Evolutionary conservation across 345 rosid genomes (phyloP).

Genomic region (Carallia pectinifolia): DNA sequence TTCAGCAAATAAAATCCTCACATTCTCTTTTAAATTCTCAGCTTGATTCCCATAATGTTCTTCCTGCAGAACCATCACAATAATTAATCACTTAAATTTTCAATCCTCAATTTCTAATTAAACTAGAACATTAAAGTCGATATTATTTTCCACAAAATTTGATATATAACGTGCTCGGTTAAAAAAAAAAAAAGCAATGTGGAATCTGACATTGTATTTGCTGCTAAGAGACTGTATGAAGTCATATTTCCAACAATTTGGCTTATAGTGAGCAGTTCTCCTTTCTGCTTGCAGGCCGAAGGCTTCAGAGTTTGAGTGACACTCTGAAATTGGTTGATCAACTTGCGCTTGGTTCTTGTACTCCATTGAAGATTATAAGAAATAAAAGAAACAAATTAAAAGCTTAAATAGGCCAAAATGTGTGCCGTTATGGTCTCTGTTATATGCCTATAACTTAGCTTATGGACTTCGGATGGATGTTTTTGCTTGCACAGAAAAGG

Average conservation of each 20-base stretch:
- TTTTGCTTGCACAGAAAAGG: not conserved
- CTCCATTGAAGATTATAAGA: not conserved
- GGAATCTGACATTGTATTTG: conserved; percentile 32
- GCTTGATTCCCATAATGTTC: conserved; percentile 15
- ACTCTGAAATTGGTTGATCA: not conserved
- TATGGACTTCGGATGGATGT: not conserved
- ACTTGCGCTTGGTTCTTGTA: not conserved
- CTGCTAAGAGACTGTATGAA: conserved; percentile 37
- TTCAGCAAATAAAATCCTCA: conserved; percentile 26
- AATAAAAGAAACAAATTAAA: too few relatives aligned
- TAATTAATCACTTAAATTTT: not conserved
- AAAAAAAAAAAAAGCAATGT: not conserved
- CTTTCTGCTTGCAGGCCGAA: conserved; percentile 12
- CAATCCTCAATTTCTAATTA: not conserved
- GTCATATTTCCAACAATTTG: conserved; percentile 49
- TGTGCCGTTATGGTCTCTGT: too few relatives aligned
- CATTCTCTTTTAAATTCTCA: conserved; percentile 25
- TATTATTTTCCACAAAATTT: too few relatives aligned
- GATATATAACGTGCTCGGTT: too few relatives aligned
- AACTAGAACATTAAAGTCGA: too few relatives aligned
- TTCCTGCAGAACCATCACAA: conserved; percentile 23
- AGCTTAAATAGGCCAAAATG: too few relatives aligned
- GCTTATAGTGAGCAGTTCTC: conserved; percentile 47
- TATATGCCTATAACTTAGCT: too few relatives aligned
- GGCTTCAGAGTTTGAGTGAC: conserved; percentile 4